Base-by-base conservation (phyloP, 2,329 filamentous ascomycete genomes). In the Neonectria magnoliae region DNA sequence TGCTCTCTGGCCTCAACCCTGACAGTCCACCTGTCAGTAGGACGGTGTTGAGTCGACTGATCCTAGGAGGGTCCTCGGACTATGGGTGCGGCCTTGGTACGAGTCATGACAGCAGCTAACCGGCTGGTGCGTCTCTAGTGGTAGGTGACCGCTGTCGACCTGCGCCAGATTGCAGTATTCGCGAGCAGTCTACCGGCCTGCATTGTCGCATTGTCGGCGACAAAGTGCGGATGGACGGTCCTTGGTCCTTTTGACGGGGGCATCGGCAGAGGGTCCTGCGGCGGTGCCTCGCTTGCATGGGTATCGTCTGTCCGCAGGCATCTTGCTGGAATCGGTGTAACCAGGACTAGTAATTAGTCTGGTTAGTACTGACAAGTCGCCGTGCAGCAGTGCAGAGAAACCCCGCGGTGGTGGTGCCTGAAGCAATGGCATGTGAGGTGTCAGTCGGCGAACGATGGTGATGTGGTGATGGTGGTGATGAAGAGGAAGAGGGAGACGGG, bases 71-170 rank as follows among this genome's bases (percentile, higher is more conserved):
- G 52, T 41, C 57, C 27, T 57, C 51, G 45, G 36, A 51, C 57
- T 53, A 60, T 36, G 27, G 45, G 29, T 60, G 62, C 57, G 50
- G 52, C 38, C 20, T 42, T 44, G 45, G 60, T 29, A 33, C 25
- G 33, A 54, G 53, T 51, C 38, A 50, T 55, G 48, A 53, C 58
- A 58, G 62, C 62, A 62, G 54, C 62, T 62, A 62, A 45, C 42
- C 50, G 56, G 42, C 44, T 62, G 50, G 44, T 65, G 62, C 62
- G 29, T 65, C 58, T 57, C 54, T 65, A 65, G 62, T 62, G 62
- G 52, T 58, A 29, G 25, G 42, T 36, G 48, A 50, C 41, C 42
- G 41, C 41, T 57, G 54, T 57, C 41, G 25, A 44, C 41, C 6
- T 42, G 31, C 14, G 52, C 53, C 48, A 42, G 45, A 57, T 38